phyloP scores from a whole-genome alignment of 2,329 filamentous ascomycete genomes.

The Ambrosiella xylebori region DNA sequence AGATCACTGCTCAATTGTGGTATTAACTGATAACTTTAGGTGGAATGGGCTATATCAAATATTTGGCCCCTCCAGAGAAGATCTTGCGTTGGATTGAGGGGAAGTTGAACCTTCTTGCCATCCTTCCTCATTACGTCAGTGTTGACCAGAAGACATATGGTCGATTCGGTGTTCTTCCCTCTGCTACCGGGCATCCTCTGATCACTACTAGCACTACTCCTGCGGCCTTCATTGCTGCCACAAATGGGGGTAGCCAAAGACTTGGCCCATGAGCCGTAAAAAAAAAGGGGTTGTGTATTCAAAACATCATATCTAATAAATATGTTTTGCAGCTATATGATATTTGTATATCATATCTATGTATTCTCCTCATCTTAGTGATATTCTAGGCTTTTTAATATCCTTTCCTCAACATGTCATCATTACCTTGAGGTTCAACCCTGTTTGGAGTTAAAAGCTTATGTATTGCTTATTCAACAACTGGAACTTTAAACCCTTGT shows the following conservation, averaged over 20 bases:
- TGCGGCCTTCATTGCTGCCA: conserved; percentile 40
- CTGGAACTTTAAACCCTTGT: too few relatives aligned
- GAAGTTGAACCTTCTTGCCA: conserved; percentile 67
- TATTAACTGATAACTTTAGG: conserved; percentile 28
- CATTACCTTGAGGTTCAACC: too few relatives aligned
- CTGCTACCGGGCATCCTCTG: conserved; percentile 25
- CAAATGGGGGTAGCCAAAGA: conserved; percentile 41
- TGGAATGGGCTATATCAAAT: conserved; percentile 75
- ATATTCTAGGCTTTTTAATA: too few relatives aligned
- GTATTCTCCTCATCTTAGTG: too few relatives aligned
- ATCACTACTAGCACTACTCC: conserved; percentile 24
- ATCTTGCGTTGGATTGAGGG: conserved; percentile 73
- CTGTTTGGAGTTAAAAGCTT: too few relatives aligned
- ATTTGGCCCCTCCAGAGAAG: conserved; percentile 79
- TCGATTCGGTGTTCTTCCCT: conserved; percentile 70
- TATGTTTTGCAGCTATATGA: too few relatives aligned
- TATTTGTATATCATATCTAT: too few relatives aligned
- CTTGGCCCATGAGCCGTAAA: conserved; percentile 42
- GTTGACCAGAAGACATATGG: conserved; percentile 94
- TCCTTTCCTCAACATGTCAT: too few relatives aligned
- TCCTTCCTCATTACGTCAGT: conserved; percentile 81
- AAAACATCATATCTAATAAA: background rate
- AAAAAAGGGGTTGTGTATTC: background rate
- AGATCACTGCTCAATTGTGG: background rate
- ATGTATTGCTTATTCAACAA: too few relatives aligned